Percentiles rank a stretch among this genome's conserved stretches.
Conservation (phyloP, 805 yeast genomes). For the Candida saitoana region DNA sequence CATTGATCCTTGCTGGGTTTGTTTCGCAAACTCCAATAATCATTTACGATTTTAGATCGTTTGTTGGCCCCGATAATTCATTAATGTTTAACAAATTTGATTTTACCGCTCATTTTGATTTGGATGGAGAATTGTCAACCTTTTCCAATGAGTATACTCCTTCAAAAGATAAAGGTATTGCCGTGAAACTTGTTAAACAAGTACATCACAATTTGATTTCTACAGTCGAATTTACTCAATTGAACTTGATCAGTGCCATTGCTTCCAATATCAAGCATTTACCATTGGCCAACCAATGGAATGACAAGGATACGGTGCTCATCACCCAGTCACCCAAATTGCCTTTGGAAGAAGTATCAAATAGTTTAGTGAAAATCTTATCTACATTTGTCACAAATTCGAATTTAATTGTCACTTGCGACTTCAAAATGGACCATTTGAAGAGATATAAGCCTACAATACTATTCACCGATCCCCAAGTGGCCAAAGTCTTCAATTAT, state of each 20-base stretch:
- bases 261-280: constrained; percentile 50
- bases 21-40: constrained; percentile 34
- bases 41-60: neutral
- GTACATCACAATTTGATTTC: constrained; percentile 10
- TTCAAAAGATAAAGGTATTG: constrained; percentile 35
- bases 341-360: constrained; percentile 21
- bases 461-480: constrained; percentile 17
- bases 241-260: constrained; percentile 49
- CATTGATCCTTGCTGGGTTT: constrained; percentile 42
- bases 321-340: constrained; percentile 15
- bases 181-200: constrained; percentile 21
- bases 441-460: constrained; percentile 23
- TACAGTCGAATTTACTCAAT: constrained; percentile 40
- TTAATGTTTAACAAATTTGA: neutral
- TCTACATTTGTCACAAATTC: constrained; percentile 36
- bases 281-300: constrained; percentile 35
- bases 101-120: neutral
- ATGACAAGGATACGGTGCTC: constrained; percentile 19
- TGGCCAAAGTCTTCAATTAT: constrained; percentile 2
- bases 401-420: constrained; percentile 15
- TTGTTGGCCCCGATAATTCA: neutral
- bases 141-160: constrained; percentile 29
- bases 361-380: constrained; percentile 34
- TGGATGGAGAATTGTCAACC: constrained; percentile 1
- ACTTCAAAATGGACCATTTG: constrained; percentile 12